Conservation (phyloP, 2,329 filamentous ascomycete species). For the Verticillium longisporum region DNA sequence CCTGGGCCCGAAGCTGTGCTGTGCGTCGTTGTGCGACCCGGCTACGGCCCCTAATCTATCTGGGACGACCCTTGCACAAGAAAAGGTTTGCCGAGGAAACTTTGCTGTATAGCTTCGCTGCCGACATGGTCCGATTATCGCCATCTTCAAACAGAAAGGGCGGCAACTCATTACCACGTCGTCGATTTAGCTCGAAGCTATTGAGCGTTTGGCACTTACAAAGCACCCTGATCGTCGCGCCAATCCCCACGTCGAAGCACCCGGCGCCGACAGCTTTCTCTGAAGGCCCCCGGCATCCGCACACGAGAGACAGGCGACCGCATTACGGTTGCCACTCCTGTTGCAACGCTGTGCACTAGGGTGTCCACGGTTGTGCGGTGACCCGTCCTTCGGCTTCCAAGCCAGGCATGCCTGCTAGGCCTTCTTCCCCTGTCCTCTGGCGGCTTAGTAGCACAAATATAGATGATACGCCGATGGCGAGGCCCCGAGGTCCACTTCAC, state of each 20-base stretch:
- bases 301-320: background rate
- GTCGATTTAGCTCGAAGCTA: background rate
- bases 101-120: background rate
- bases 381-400: background rate
- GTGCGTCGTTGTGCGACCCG: background rate
- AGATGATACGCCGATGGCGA: background rate
- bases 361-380: background rate
- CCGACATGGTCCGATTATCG: background rate
- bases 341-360: background rate
- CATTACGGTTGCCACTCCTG: background rate
- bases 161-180: background rate
- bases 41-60: background rate
- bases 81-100: background rate
- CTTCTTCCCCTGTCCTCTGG: background rate
- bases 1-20: background rate
- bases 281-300: background rate
- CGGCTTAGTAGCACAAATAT: background rate
- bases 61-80: background rate
- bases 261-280: background rate
- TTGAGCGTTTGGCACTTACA: background rate
- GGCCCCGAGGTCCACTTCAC: background rate
- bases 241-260: background rate
- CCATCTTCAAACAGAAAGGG: background rate
- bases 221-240: background rate
- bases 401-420: background rate